These are phyloP conservation scores for Simplicillium aogashimaense DNA, from an alignment of 2,329 filamentous ascomycete genomes.

Conservation along the genomic window DNA sequence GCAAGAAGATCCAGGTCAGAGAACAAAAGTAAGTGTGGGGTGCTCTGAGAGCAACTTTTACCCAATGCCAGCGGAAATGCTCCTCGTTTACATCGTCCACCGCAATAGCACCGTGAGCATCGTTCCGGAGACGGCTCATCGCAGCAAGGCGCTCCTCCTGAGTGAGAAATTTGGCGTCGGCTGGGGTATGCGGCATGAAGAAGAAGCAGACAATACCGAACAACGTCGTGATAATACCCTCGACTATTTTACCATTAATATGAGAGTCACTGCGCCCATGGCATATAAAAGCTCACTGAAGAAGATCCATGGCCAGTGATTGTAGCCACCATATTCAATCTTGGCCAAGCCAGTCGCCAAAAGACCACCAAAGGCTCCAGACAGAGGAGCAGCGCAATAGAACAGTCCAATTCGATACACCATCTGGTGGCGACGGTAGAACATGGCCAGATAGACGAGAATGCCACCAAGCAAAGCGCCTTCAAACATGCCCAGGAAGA, in stretches of 20 bases:
- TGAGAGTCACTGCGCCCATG: background rate
- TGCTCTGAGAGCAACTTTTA: background rate
- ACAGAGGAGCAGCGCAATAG: constrained; percentile 53
- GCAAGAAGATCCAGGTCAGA: constrained; percentile 1
- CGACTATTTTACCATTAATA: constrained; percentile 20
- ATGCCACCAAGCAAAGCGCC: constrained; percentile 14
- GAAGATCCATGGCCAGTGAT: constrained; percentile 38
- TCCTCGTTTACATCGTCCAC: constrained; percentile 6
- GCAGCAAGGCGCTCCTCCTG: constrained; percentile 12
- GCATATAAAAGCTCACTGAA: constrained; percentile 19
- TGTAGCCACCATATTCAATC: constrained; percentile 27
- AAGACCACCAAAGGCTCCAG: constrained; percentile 53
- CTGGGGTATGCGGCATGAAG: constrained; percentile 16
- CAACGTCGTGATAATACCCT: constrained; percentile 49
- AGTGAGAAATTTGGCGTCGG: constrained; percentile 14
- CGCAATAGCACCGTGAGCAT: constrained; percentile 13
- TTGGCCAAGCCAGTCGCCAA: constrained; percentile 48
- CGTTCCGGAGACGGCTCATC: constrained; percentile 12
- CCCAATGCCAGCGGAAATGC: constrained; percentile 2
- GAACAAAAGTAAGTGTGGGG: background rate
- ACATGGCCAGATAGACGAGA: constrained; percentile 15
- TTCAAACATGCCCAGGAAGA: constrained; percentile 13
- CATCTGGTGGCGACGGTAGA: constrained; percentile 14
- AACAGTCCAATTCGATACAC: constrained; percentile 13
- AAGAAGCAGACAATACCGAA: constrained; percentile 50